These are phyloP conservation scores for Amanita thiersii DNA, from an alignment of 768 basidiomycete genomes.

Conservation along the genomic window DNA sequence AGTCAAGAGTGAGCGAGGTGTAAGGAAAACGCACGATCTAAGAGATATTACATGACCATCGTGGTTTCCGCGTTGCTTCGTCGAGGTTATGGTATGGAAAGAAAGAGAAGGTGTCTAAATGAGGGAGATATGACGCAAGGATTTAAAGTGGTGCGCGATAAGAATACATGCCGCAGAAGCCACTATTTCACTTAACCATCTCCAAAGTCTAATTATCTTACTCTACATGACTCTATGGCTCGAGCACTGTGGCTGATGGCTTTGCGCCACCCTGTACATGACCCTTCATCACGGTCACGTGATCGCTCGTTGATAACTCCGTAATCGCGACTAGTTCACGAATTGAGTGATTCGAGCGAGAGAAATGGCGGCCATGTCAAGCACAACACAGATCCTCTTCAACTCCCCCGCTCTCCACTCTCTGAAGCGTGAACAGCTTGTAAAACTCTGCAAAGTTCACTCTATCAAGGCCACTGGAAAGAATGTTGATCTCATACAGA, in stretches of 20 bases:
- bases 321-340: background rate
- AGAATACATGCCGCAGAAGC: no score
- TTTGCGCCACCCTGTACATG: no score
- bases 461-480: slow-evolving; percentile 75
- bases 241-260: no score
- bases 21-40: no score
- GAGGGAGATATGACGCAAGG: slow-evolving; percentile 1
- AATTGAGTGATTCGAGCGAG: background rate
- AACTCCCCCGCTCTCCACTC: slow-evolving; percentile 81
- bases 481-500: slow-evolving; percentile 64
- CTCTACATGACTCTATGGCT: no score
- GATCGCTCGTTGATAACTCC: background rate
- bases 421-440: slow-evolving; percentile 77
- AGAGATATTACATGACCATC: no score
- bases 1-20: no score
- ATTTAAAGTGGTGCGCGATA: no score
- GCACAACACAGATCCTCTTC: slow-evolving; percentile 73
- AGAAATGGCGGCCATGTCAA: slow-evolving; percentile 36
- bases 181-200: no score
- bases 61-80: slow-evolving; percentile 9
- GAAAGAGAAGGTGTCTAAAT: background rate
- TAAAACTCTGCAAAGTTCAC: slow-evolving; percentile 81
- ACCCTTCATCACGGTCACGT: no score
- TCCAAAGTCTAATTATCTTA: no score
- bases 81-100: no score